Base-by-base conservation (phyloP, 768 basidiomycete genomes). In the Galerina sulciceps region DNA sequence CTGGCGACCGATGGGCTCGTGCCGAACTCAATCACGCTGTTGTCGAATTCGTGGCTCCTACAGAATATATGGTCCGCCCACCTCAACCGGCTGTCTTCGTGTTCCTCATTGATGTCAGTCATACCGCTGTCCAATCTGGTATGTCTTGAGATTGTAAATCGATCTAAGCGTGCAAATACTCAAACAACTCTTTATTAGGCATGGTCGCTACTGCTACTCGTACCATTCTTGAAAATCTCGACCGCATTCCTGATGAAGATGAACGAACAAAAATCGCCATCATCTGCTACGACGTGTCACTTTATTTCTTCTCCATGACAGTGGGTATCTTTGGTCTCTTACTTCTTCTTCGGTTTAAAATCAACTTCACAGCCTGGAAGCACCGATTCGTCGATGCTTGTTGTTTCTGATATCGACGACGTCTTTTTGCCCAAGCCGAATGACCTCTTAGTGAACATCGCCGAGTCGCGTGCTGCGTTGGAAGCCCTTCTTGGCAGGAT, bases 181-280 rank as follows among this genome's bases (percentile, higher is more conserved):
- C 6, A 31, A 34, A 26, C 14, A 3, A 49, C 20, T 47, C 37
- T 50, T 23, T 53, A 18, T 40, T 59, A 91, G 95, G 96, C 44
- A 99, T 99, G 96, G 93, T 99, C 47, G 97, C 97, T 13, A 98
- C 96, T 58, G 97, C 97, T 17, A 97, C 95, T 6, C 87, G 96
- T 43, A 96, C 97, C 1, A 94, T 99, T 65, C 82, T 98, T 47
- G 97, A 99, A 75, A 96, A 89, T 67, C 80, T 99, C 59, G 96
- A 96, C 64, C 89, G 94, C 53, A 88, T 99, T 60, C 97, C 97
- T 14, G 96, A 99, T 73, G 94, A 93, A 57, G 96, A 97, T 67
- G 83, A 87, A 56, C 82, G 97, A 60, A 97, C 95, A 48, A 97
- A 96, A 75, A 83, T 98, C 47, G 89, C 93, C 13, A 85, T 99